Base-by-base conservation (phyloP, 257 asterid species). In the Nicotiana paniculata region DNA sequence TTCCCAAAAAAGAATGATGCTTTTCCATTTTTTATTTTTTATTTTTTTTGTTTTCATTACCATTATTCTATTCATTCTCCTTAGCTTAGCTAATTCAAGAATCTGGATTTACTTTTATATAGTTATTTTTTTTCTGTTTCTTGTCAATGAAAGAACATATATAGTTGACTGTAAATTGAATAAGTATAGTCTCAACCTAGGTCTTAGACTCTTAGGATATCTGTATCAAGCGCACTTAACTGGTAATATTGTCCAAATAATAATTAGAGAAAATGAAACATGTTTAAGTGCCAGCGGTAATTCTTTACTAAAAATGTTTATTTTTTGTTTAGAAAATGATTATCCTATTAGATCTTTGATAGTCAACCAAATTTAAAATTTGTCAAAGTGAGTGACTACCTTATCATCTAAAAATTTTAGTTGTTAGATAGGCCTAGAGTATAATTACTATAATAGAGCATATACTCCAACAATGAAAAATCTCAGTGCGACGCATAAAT, bases 1-100 rank as follows among this genome's bases (percentile, higher is more conserved):
- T 35, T 43, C 58, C 81, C 83, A 57, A 77, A 30, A 55, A 32
- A 13, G 81, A 53, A 81, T 55, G 26, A 53, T 79, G 57, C n/a
- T 63, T 54, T 16, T 80, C 65, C 26, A 26, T 28, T 1, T 1
- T 28, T 21, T 21, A 21, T 21, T 8, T 2, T 46, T 68, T 3
- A 8, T 3, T 33, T 33, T 67, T 0, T 1, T 67, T 33, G 17
- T 0, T 0, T 0, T 32, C 35, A 3, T 32, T 32, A 32, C 67
- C 54, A 46, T 79, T 10, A 37, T 63, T 32, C 6, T 43, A 46
- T 74, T 62, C 72, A 70, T 76, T 53, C 12, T 15, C 4, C 26
- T 81, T 18, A 4, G 24, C 13, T 1, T 21, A 46, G 39, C 24
- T 32, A 65, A 15, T 46, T 72, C 39, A 72, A 72, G 43, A 48